phyloP scores from a whole-genome alignment of 1,284 basidiomycete species.

The Cutaneotrichosporon arboriforme region DNA sequence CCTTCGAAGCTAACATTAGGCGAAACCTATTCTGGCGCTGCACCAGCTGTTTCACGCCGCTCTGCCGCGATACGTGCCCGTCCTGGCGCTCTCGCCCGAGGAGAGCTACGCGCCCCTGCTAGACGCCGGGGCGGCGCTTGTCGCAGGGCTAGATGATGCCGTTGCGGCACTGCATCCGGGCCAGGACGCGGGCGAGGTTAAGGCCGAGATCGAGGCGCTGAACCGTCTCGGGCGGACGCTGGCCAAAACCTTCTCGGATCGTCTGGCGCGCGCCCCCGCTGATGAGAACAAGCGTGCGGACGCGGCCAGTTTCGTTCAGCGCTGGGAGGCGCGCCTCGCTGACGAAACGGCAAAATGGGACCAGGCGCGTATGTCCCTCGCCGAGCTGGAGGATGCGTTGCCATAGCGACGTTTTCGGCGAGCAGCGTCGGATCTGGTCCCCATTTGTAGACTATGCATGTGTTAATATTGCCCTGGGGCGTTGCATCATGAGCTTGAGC shows the following conservation, averaged over 20 bases:
- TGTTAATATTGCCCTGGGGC: too few relatives aligned
- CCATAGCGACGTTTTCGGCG: too few relatives aligned
- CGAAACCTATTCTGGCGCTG: conserved; percentile 35
- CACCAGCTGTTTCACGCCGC: conserved; percentile 38
- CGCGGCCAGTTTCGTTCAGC: conserved; percentile 16
- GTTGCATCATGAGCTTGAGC: too few relatives aligned
- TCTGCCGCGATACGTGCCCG: conserved; percentile 30
- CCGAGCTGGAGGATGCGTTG: conserved; percentile 15
- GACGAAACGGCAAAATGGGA: conserved; percentile 28
- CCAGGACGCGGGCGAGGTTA: conserved; percentile 35
- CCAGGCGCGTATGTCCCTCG: conserved; percentile 19
- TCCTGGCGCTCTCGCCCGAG: conserved; percentile 15
- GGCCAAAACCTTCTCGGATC: conserved; percentile 1
- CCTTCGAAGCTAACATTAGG: conserved; percentile 24
- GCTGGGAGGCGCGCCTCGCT: conserved; percentile 28
- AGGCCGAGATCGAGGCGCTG: conserved; percentile 19
- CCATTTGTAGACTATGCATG: conserved; percentile 2
- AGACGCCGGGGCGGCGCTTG: conserved; percentile 13
- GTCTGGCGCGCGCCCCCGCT: conserved; percentile 2
- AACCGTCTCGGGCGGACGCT: conserved; percentile 14
- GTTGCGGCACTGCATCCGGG: conserved; percentile 33
- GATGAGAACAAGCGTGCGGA: conserved; percentile 9
- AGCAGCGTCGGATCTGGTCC: too few relatives aligned
- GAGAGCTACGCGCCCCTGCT: conserved; percentile 12
- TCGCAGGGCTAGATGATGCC: conserved; percentile 33